Base-by-base conservation (phyloP, 2,329 filamentous ascomycete species). In the Rhynchosporium graminicola region DNA sequence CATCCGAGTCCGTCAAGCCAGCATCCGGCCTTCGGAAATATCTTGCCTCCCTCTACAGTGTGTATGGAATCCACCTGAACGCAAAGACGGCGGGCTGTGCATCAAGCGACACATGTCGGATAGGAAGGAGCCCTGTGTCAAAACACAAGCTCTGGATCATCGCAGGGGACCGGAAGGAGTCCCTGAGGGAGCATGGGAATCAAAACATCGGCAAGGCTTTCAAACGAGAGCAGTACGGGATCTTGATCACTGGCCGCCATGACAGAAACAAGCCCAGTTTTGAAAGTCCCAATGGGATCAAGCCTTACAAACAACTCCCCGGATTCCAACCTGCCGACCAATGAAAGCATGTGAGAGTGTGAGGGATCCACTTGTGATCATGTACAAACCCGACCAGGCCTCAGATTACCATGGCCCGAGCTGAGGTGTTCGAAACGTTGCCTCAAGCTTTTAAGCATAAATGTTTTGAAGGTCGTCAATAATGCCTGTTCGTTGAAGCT, bases 341-440 rank as follows among this genome's bases (percentile, higher is more conserved):
- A 57, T 57, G 33, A 28, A 36, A 15, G 13, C 40, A 20, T 4
- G 31, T n/a, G 28, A 57, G 20, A 8, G n/a, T 20, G 42, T n/a
- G 54, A 45, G 20, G 43, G 40, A 15, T 57, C 54, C 42, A 46
- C 29, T 26, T 45, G 54, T 57, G 54, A 57, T 46, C 54, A 46
- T 43, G 42, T 40, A 33, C 45, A 45, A 43, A 43, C 36, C 40
- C 40, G 31, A 13, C 38, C 7, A 57, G 20, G 42, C 38, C 8
- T 57, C 54, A 33, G 40, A 46, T 43, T 26, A 20, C 26, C 6
- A 42, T 40, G 36, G 51, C 51, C 38, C 51, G 28, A 57, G 54
- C 54, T 31, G 54, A 57, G 28, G 2, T 6, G 42, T 57, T 46
- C 40, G 54, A 57, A 57, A 57, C 54, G 54, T 36, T 57, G 40